A percentile compares a stretch with the other conserved stretches of the same genome.
Evolutionary conservation across 495 filamentous ascomycete species (phyloP).

Genomic region (Aspergillus sparsus): DNA sequence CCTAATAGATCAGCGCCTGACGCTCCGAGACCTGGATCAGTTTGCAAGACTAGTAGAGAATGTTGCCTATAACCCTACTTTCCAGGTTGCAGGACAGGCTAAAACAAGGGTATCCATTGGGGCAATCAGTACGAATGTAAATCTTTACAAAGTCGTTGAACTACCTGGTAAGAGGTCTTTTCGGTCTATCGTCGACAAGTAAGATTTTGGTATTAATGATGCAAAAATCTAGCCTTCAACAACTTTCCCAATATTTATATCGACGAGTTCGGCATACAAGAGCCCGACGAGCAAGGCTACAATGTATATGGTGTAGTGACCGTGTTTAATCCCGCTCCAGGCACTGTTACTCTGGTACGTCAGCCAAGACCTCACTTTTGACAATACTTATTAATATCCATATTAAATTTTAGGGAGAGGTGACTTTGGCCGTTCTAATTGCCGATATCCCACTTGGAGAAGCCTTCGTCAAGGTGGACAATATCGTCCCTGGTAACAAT

Average conservation of each 20-base stretch:
- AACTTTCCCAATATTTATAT: conserved; percentile 10
- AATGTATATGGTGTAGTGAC: conserved; percentile 7
- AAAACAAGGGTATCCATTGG: conserved; percentile 5
- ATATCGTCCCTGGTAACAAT: conserved; percentile 12
- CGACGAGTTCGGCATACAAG: conserved; percentile 2
- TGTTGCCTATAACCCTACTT: conserved; percentile 7
- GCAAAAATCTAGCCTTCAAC: conserved; percentile 9
- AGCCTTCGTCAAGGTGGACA: neutral
- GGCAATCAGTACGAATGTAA: neutral
- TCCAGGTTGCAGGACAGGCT: conserved; percentile 1
- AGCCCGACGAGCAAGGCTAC: conserved; percentile 7
- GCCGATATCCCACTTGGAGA: conserved; percentile 3
- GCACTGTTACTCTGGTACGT: conserved; percentile 12
- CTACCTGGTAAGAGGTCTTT: conserved; percentile 2
- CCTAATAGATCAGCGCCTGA: neutral
- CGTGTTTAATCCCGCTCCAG: conserved; percentile 11
- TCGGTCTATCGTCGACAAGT: neutral
- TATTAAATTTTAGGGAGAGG: neutral
- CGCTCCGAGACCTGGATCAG: neutral
- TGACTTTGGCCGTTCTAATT: conserved; percentile 1
- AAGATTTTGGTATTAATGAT: neutral
- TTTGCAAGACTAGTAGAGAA: neutral
- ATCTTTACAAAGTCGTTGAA: conserved; percentile 10
- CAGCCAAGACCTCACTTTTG: too few species aligned
- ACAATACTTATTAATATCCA: neutral